A percentile compares a stretch with the other conserved stretches of the same genome.
Evolutionary conservation across 371 early-diverging fungal species (phyloP).

Genomic region (Saksenaea oblongispora): DNA sequence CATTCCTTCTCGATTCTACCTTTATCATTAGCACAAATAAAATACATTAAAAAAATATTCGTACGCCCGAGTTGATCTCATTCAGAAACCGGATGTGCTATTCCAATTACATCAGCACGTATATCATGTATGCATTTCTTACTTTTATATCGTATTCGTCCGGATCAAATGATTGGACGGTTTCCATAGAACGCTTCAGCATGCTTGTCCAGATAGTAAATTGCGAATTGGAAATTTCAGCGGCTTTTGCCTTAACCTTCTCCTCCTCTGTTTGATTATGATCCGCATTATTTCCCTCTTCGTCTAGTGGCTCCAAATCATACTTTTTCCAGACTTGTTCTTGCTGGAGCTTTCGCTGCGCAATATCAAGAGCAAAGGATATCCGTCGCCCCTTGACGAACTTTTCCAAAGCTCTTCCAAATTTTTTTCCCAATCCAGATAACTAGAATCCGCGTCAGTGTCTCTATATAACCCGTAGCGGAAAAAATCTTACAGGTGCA

Average conservation of each 20-base stretch:
- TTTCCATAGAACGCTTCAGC: conserved; percentile 71
- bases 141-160: conserved; percentile 68
- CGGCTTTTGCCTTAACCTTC: conserved; percentile 19
- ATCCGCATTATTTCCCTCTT: conserved; percentile 1
- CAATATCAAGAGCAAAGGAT: conserved; percentile 40
- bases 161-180: conserved; percentile 69
- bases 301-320: conserved; percentile 32
- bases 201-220: conserved; percentile 79
- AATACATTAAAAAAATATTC: not conserved
- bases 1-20: conserved; percentile 52
- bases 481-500: conserved; percentile 55
- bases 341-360: conserved; percentile 27
- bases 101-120: conserved; percentile 2
- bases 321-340: conserved; percentile 32
- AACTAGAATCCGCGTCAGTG: not conserved
- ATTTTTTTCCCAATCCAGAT: conserved; percentile 53
- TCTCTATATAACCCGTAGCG: not conserved
- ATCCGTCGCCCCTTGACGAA: conserved; percentile 58
- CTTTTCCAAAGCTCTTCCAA: conserved; percentile 62
- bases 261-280: not conserved
- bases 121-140: not conserved
- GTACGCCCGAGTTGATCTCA: conserved; percentile 85
- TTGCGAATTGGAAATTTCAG: conserved; percentile 35
- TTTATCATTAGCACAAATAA: not conserved
- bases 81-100: conserved; percentile 74